phyloP scores from a whole-genome alignment of 1,284 basidiomycete species.

The Ustilago trichophora region DNA sequence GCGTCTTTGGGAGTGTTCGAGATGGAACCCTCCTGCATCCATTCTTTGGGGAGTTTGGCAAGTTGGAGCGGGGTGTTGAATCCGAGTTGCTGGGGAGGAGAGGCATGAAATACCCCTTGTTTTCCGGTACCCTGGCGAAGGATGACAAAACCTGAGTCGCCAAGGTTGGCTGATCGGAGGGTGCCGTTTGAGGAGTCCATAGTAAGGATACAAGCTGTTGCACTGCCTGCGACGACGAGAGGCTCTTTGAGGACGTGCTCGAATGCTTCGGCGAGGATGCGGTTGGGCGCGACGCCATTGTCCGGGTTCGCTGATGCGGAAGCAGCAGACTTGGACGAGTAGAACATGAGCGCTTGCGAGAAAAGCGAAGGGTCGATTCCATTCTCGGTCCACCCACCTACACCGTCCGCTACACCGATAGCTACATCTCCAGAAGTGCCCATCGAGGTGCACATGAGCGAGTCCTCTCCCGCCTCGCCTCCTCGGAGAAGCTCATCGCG shows the following conservation, averaged over 20 bases:
- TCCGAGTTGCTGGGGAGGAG: constrained; percentile 57
- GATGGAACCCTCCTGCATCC: constrained; percentile 50
- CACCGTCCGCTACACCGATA: constrained; percentile 77
- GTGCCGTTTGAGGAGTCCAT: constrained; percentile 79
- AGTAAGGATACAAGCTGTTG: constrained; percentile 82
- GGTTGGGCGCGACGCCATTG: constrained; percentile 62
- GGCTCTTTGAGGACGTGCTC: constrained; percentile 77
- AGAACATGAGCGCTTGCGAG: constrained; percentile 76
- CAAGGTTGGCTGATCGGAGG: constrained; percentile 85
- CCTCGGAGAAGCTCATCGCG: constrained; percentile 71
- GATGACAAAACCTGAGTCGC: constrained; percentile 84
- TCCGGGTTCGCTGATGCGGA: constrained; percentile 10
- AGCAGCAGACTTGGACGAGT: constrained; percentile 71
- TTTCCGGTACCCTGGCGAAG: constrained; percentile 68
- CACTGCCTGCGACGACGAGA: constrained; percentile 80
- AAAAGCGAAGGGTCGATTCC: constrained; percentile 84
- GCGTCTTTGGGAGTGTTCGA: constrained; percentile 58
- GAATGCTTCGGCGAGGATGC: constrained; percentile 78
- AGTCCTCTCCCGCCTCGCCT: constrained; percentile 70
- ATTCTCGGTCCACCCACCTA: constrained; percentile 77
- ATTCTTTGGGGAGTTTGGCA: constrained; percentile 57
- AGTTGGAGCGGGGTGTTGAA: constrained; percentile 66
- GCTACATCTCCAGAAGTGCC: constrained; percentile 74
- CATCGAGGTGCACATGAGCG: constrained; percentile 73
- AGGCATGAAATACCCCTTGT: constrained; percentile 55